These are phyloP conservation scores for Podila minutissima DNA, from an alignment of 192 early-diverging fungal genomes.

Conservation along the genomic window DNA sequence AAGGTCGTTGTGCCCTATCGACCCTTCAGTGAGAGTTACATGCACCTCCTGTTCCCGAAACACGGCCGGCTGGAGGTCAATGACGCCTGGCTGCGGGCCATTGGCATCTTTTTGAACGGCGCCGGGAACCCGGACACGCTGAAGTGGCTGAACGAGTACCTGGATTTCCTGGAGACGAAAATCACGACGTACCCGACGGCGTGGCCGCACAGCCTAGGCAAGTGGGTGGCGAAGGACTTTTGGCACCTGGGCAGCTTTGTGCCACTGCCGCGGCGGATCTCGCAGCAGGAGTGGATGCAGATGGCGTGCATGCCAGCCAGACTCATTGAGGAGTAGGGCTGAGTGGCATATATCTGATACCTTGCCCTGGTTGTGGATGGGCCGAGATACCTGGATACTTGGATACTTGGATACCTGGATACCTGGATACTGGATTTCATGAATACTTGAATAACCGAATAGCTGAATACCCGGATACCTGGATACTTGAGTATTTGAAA, in stretches of 20 bases:
- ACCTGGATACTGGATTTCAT: too few species aligned
- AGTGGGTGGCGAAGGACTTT: slow-evolving; percentile 22
- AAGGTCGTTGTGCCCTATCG: slow-evolving; percentile 39
- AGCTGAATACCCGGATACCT: too few species aligned
- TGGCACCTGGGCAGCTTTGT: slow-evolving; percentile 8
- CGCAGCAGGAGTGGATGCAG: slow-evolving; percentile 16
- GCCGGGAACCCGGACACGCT: slow-evolving; percentile 30
- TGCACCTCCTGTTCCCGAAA: slow-evolving; percentile 38
- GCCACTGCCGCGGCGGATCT: slow-evolving; percentile 16
- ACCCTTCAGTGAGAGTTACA: slow-evolving; percentile 27
- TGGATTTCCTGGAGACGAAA: slow-evolving; percentile 27
- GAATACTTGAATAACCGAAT: too few species aligned
- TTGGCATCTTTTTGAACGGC: slow-evolving; percentile 32
- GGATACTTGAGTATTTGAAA: too few species aligned
- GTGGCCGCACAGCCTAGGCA: slow-evolving; percentile 21
- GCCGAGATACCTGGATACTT: too few species aligned
- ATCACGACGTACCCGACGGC: background rate
- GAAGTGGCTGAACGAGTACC: slow-evolving; percentile 30
- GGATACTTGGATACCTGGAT: too few species aligned
- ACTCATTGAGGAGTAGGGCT: too few species aligned
- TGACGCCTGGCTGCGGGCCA: slow-evolving; percentile 32
- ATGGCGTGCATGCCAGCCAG: background rate
- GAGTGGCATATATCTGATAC: too few species aligned
- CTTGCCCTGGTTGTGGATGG: too few species aligned
- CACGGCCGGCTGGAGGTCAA: slow-evolving; percentile 11